Evolutionary conservation across 2,329 filamentous ascomycete genomes (phyloP), one percentile per base, ranked within the genome.

Genomic region (Pseudocercospora fijiensis): DNA sequence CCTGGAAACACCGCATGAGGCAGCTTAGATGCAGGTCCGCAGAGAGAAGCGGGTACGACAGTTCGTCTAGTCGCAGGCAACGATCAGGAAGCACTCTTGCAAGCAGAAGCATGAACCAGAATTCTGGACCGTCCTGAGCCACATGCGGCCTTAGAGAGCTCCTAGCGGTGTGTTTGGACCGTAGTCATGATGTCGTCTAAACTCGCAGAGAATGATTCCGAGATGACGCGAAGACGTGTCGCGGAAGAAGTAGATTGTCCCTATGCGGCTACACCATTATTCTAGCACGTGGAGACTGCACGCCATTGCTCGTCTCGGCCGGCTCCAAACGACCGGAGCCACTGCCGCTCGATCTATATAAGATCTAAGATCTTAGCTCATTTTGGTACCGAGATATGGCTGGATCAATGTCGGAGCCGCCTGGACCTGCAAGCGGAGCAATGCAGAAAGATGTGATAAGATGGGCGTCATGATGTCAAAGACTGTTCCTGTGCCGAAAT

Each of bases 161-260:
- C n/a, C 49, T 61, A 62, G 63, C 59, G 58, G 55, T 60, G 41
- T 57, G 24, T 37, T 41, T 61, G 55, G 49, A 20, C 53, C 41
- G 13, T 37, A 53, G 49, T 65, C 58, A 57, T 65, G 63, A 62
- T 65, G 63, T 65, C 63, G 63, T 65, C 49, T 45, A 62, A 55
- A n/a, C 30, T 51, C 33, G 41, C 43, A 57, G n/a, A 58, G 20
- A 3, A 33, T 57, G 55, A 57, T 57, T 41, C 9, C 52, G 53
- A 45, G 41, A 58, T 56, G 62, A 58, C 53, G 53, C 58, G 62
- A 58, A 57, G 58, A 49, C 58, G 62, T 57, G 62, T 64, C 53
- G 58, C 27, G 63, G 63, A 60, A 60, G 49, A 20, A 56, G 30
- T 28, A 26, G 52, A 33, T 56, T 37, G 58, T 13, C 33, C 49